Base-by-base conservation (phyloP, 768 basidiomycete species). In the Hirschioporus abietinus region DNA sequence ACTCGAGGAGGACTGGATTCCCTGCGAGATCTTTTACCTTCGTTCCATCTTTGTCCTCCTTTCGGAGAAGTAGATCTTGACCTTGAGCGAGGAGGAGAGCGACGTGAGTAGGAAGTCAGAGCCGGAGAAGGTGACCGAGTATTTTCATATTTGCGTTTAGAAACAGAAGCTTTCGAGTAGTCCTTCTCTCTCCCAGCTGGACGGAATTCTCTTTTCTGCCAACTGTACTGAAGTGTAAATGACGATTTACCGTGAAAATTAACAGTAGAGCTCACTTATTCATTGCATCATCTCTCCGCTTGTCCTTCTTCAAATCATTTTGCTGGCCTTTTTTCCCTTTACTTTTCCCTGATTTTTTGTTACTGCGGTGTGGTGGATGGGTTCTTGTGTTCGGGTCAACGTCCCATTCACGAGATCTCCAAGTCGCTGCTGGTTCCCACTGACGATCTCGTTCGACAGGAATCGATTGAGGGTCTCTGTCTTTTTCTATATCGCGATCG, bases 41-140 rank as follows among this genome's bases (percentile, higher is more conserved):
- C 52, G 17, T 60, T 58, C 27, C 79, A 81, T 26, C 82, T 84
- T 8, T 8, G 30, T 30, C 30, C 30, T 30, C 30, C 30, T 72
- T 87, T 87, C 23, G 89, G 88, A 25, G 90, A 88, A 66, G 77
- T 72, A 36, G 85, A 87, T 57, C 80, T 81, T 20, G 91, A 89
- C 59, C 80, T 83, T 30, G 89, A 90, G 36, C 85, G 88, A 66
- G 84, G 87, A 60, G 88, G 88, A 25, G 89, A 90, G 57, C 78
- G 84, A 62, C 78, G 84, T 24, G 89, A 89, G 64, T 83, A 84
- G 68, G 81, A 82, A n/a, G 91, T 91, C 58, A 84, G 86, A 12
- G 86, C 78, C 15, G 86, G 88, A 10, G 88, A 88, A 58, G 81
- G 84, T 26, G 82, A 80, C 15, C 74, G 74, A 10, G 42, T 82